Conservation (phyloP, 345 rosid genomes). For the Microcos paniculata region DNA sequence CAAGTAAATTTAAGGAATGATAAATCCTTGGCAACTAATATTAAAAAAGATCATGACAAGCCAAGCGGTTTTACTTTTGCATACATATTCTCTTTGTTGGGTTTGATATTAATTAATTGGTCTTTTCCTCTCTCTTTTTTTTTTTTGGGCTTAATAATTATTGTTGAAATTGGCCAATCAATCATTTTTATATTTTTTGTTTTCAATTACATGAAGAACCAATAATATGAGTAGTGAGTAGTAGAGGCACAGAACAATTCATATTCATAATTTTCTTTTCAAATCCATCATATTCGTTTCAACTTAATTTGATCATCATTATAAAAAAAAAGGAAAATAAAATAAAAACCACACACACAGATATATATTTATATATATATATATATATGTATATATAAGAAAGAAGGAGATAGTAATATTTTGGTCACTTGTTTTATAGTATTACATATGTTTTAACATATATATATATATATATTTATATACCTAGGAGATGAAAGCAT, state of each 20-base stretch:
- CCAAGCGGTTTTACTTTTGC: no score
- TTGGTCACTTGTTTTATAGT: no score
- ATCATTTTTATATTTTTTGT: no score
- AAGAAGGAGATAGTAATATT: no score
- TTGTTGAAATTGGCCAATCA: no score
- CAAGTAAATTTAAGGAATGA: neutral
- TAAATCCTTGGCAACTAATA: neutral
- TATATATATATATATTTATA: no score
- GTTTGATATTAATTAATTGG: neutral
- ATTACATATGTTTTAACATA: no score
- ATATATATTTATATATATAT: neutral
- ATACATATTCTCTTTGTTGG: neutral
- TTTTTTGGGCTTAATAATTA: no score
- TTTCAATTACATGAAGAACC: neutral
- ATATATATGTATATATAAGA: neutral
- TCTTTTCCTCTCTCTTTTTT: no score
- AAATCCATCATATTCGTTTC: neutral
- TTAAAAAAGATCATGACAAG: neutral
- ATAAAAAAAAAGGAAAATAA: neutral
- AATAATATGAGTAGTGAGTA: neutral
- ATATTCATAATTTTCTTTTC: neutral
- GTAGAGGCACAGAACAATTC: neutral
- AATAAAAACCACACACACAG: neutral
- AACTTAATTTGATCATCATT: neutral
- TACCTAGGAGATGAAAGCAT: no score